Evolutionary conservation across 805 yeast genomes (phyloP).

Genomic region (Yarrowia osloensis): DNA sequence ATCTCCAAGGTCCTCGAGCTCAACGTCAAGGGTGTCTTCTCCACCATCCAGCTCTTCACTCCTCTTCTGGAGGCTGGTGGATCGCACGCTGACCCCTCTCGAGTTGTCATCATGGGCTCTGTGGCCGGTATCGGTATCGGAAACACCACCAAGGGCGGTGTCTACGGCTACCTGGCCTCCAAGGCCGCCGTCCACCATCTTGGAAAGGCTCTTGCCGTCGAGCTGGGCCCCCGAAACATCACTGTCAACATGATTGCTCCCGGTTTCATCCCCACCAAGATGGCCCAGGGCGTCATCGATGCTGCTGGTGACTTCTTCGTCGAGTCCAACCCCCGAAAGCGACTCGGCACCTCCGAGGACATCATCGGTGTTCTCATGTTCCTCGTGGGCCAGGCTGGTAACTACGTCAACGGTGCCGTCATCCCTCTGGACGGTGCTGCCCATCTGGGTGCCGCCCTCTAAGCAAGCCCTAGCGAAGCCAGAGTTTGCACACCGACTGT

Average conservation of each 20-base stretch:
- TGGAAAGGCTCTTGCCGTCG: slow-evolving; percentile 62
- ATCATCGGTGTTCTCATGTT: slow-evolving; percentile 57
- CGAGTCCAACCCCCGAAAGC: slow-evolving; percentile 57
- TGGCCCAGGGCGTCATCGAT: slow-evolving; percentile 66
- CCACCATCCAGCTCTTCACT: slow-evolving; percentile 61
- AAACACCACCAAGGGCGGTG: slow-evolving; percentile 51
- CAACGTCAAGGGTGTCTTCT: slow-evolving; percentile 68
- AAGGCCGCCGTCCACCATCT: slow-evolving; percentile 74
- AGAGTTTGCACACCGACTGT: background rate
- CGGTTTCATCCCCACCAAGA: slow-evolving; percentile 74
- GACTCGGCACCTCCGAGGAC: slow-evolving; percentile 65
- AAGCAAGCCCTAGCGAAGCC: background rate
- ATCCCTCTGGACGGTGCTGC: slow-evolving; percentile 72
- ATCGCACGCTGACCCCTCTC: slow-evolving; percentile 57
- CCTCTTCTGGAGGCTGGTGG: slow-evolving; percentile 60
- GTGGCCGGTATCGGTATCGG: slow-evolving; percentile 54
- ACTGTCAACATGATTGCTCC: slow-evolving; percentile 74
- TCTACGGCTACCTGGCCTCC: slow-evolving; percentile 72
- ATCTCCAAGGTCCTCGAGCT: slow-evolving; percentile 63
- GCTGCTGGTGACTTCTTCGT: slow-evolving; percentile 55
- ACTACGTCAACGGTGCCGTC: slow-evolving; percentile 66
- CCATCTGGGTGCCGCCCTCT: slow-evolving; percentile 33
- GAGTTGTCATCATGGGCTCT: slow-evolving; percentile 68
- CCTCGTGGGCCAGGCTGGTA: slow-evolving; percentile 57
- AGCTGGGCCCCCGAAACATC: slow-evolving; percentile 65